Evolutionary conservation across 2,329 filamentous ascomycete species (phyloP).

Genomic region (Coleophoma cylindrospora): DNA sequence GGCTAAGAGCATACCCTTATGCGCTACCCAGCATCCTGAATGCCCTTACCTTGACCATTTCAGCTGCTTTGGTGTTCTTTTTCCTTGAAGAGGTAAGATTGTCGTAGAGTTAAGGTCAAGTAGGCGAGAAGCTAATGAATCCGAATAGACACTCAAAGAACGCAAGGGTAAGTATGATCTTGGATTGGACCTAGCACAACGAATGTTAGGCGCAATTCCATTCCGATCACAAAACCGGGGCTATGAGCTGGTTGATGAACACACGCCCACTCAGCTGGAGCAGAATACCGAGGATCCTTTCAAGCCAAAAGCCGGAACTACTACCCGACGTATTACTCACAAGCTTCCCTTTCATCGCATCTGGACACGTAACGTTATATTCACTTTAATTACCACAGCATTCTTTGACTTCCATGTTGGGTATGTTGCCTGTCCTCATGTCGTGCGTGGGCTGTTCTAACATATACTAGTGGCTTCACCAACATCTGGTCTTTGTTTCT

Average conservation of each 20-base stretch:
- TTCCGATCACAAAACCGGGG: slow-evolving; percentile 4
- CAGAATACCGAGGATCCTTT: neutral
- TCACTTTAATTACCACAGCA: slow-evolving; percentile 49
- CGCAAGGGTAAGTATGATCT: slow-evolving; percentile 18
- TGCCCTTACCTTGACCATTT: slow-evolving; percentile 22
- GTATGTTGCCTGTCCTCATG: slow-evolving; percentile 26
- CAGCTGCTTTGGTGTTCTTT: slow-evolving; percentile 25
- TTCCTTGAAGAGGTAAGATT: slow-evolving; percentile 20
- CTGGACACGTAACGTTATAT: slow-evolving; percentile 22
- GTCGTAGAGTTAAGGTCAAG: neutral
- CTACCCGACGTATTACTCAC: neutral
- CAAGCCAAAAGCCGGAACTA: neutral
- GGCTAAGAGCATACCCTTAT: slow-evolving; percentile 33
- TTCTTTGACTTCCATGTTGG: slow-evolving; percentile 18
- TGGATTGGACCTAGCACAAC: slow-evolving; percentile 9
- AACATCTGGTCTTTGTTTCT: slow-evolving; percentile 55
- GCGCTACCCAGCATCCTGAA: slow-evolving; percentile 35
- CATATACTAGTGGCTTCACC: slow-evolving; percentile 41
- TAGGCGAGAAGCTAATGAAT: neutral
- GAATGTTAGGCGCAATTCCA: neutral
- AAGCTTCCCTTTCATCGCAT: slow-evolving; percentile 12
- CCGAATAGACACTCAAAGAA: slow-evolving; percentile 26
- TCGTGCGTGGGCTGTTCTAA: slow-evolving; percentile 28
- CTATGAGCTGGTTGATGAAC: slow-evolving; percentile 7
- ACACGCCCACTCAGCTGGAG: neutral